Evolutionary conservation across 176 grass and related monocot species (phyloP).

Genomic region (Avena insularis): DNA sequence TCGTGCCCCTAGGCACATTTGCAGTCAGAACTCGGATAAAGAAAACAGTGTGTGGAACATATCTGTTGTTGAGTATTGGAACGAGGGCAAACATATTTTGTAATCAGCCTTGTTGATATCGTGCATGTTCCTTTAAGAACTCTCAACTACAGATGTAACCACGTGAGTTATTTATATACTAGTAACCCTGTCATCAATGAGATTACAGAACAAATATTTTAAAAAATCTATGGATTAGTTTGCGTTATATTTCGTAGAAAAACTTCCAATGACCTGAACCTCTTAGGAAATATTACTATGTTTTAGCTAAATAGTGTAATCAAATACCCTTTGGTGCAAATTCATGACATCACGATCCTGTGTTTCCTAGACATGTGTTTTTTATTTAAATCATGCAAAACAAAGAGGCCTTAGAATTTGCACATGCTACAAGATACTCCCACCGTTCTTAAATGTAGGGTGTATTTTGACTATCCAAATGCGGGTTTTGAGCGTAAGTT

Average conservation of each 20-base stretch:
- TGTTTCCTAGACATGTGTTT: background rate
- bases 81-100: background rate
- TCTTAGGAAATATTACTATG: slow-evolving; percentile 13
- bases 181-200: background rate
- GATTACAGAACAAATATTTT: background rate
- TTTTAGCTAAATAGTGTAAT: background rate
- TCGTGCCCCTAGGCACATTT: no score
- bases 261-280: background rate
- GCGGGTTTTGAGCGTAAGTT: background rate
- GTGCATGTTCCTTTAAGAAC: background rate
- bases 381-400: slow-evolving; percentile 10
- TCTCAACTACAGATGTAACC: background rate
- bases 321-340: slow-evolving; percentile 2
- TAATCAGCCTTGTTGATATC: background rate
- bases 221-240: background rate
- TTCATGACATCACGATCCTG: background rate
- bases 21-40: no score
- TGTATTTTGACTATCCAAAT: slow-evolving; percentile 1
- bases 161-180: background rate
- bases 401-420: background rate
- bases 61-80: no score
- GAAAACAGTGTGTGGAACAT: no score
- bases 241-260: background rate
- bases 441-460: background rate
- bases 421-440: background rate